Evolutionary conservation across 345 rosid species (phyloP).

Genomic region (Moricandia arvensis): DNA sequence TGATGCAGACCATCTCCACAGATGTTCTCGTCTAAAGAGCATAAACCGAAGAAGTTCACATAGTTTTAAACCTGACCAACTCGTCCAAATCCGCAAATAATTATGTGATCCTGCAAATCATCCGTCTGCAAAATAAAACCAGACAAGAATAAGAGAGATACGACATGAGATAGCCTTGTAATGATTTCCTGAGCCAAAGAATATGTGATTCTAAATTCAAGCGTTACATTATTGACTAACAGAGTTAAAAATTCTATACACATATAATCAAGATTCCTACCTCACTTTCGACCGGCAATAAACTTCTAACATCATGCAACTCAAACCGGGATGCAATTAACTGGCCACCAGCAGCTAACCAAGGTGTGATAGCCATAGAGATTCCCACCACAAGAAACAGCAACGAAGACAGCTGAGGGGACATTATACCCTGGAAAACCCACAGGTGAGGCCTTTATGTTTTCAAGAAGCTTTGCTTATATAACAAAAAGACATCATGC

Average conservation of each 20-base stretch:
- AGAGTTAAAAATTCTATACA: neutral
- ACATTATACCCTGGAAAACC: constrained; percentile 83
- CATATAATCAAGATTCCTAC: constrained; percentile 41
- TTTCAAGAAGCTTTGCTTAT: neutral
- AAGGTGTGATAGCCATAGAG: constrained; percentile 97
- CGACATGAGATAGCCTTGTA: constrained; percentile 3
- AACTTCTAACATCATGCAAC: constrained; percentile 91
- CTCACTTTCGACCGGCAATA: constrained; percentile 96
- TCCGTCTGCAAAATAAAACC: constrained; percentile 66
- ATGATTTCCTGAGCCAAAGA: constrained; percentile 15
- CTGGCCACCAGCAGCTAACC: constrained; percentile 99
- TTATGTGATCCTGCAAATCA: constrained; percentile 96
- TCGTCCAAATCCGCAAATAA: constrained; percentile 95
- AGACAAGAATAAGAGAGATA: constrained; percentile 21
- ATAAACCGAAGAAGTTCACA: constrained; percentile 16
- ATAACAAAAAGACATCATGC: neutral
- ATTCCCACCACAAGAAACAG: constrained; percentile 95
- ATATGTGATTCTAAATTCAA: neutral
- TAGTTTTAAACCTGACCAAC: constrained; percentile 76
- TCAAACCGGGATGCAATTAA: constrained; percentile 95
- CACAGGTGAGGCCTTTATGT: constrained; percentile 8
- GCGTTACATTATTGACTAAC: neutral
- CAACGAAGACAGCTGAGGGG: constrained; percentile 86
- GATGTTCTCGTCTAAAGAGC: constrained; percentile 8
- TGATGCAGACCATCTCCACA: constrained; percentile 12